A percentile compares a stretch with the other conserved stretches of the same genome.
phyloP scores from a whole-genome alignment of 2,329 filamentous ascomycete species.

The Trichoderma hamatum region DNA sequence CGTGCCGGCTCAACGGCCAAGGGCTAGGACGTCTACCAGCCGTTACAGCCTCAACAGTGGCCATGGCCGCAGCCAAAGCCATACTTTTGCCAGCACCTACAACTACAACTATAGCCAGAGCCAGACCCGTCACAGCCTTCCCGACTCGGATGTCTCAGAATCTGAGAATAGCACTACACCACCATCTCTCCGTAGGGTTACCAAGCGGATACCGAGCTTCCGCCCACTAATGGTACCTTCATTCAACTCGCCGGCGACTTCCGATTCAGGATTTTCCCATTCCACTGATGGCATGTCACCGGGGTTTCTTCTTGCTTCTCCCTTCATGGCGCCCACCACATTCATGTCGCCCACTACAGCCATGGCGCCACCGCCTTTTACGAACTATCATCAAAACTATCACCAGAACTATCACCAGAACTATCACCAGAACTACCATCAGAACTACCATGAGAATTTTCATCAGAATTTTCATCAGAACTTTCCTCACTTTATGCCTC shows the following conservation, averaged over 20 bases:
- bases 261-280: slow-evolving; percentile 20
- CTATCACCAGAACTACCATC: too few species aligned
- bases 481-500: slow-evolving; percentile 1
- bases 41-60: slow-evolving; percentile 14
- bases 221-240: not conserved
- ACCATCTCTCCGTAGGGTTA: slow-evolving; percentile 25
- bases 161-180: slow-evolving; percentile 7
- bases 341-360: not conserved
- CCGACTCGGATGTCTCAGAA: slow-evolving; percentile 15
- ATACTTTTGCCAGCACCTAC: not conserved
- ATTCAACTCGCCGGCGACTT: slow-evolving; percentile 22
- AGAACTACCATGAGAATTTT: too few species aligned
- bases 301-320: slow-evolving; percentile 18
- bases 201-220: slow-evolving; percentile 15
- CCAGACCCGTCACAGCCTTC: slow-evolving; percentile 10
- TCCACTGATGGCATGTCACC: slow-evolving; percentile 3
- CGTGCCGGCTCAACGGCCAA: slow-evolving; percentile 2
- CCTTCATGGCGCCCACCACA: slow-evolving; percentile 6
- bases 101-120: slow-evolving; percentile 3
- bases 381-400: not conserved
- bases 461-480: not conserved
- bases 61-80: not conserved
- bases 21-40: slow-evolving; percentile 1
- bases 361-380: slow-evolving; percentile 12
- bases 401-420: not conserved